Evolutionary conservation across 495 filamentous ascomycete species (phyloP).

Genomic region (Daldinia bambusicola): DNA sequence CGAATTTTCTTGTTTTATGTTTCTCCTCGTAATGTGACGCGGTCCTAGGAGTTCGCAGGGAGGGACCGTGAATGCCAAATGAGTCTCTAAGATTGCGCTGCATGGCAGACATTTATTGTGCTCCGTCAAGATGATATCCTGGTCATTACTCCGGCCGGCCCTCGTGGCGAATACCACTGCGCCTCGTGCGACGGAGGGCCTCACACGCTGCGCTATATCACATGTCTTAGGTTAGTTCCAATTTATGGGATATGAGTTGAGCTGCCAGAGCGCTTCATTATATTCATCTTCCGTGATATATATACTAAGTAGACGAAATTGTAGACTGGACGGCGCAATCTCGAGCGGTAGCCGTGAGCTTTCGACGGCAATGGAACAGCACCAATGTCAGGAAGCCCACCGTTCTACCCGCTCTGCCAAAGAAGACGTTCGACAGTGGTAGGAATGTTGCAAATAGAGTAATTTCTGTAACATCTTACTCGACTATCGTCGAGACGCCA

Average conservation of each 20-base stretch:
- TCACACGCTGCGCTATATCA: slow-evolving; percentile 40
- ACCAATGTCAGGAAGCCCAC: slow-evolving; percentile 43
- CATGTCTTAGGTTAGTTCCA: slow-evolving; percentile 44
- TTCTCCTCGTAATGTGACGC: slow-evolving; percentile 15
- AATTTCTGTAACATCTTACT: slow-evolving; percentile 44
- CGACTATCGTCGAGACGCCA: slow-evolving; percentile 54
- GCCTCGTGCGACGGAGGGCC: slow-evolving; percentile 39
- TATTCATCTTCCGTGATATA: slow-evolving; percentile 17
- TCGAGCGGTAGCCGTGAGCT: slow-evolving; percentile 18
- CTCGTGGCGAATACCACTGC: slow-evolving; percentile 48
- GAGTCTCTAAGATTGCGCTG: slow-evolving; percentile 9
- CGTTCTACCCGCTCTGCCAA: slow-evolving; percentile 41
- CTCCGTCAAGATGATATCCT: slow-evolving; percentile 44
- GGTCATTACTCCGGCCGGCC: slow-evolving; percentile 45
- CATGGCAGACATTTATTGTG: slow-evolving; percentile 35
- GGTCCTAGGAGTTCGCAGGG: slow-evolving; percentile 10
- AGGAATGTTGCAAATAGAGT: slow-evolving; percentile 22
- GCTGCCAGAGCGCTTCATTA: slow-evolving; percentile 20
- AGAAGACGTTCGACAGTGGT: slow-evolving; percentile 26
- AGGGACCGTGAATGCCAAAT: slow-evolving; percentile 37
- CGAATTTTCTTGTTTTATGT: slow-evolving; percentile 1
- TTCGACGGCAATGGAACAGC: slow-evolving; percentile 45
- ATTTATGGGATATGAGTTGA: slow-evolving; percentile 26
- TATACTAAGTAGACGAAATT: slow-evolving; percentile 42
- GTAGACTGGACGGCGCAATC: slow-evolving; percentile 39